Percentiles rank a stretch among this genome's conserved stretches.
Evolutionary conservation across 306 rosid genomes (phyloP).

Genomic region (Parietaria judaica): DNA sequence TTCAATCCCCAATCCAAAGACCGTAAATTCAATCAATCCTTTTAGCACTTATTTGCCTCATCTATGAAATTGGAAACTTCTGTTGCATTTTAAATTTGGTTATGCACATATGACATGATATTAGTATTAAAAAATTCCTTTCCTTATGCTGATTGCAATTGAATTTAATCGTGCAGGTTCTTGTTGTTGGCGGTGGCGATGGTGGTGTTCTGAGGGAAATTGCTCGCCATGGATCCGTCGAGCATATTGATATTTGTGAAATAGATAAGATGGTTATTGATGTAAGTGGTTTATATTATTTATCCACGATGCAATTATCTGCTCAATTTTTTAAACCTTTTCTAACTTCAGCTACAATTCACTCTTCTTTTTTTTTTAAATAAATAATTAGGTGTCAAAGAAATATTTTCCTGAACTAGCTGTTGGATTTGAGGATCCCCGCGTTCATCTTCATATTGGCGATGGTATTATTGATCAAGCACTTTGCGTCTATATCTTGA

Average conservation of each 20-base stretch:
- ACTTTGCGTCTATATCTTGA: slow-evolving; percentile 9
- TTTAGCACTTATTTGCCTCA: slow-evolving; percentile 2
- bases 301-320: slow-evolving; percentile 1
- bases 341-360: slow-evolving; percentile 4
- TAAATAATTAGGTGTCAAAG: slow-evolving; percentile 54
- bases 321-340: not conserved
- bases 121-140: not conserved
- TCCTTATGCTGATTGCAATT: slow-evolving; percentile 1
- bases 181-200: slow-evolving; percentile 99
- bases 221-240: slow-evolving; percentile 75
- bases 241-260: slow-evolving; percentile 93
- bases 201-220: slow-evolving; percentile 95
- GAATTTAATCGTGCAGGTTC: slow-evolving; percentile 44
- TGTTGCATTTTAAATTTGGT: not conserved
- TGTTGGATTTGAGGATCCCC: slow-evolving; percentile 88
- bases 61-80: not conserved
- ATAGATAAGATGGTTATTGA: slow-evolving; percentile 96
- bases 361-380: slow-evolving; percentile 12
- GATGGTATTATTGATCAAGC: slow-evolving; percentile 49
- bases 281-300: slow-evolving; percentile 40
- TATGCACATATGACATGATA: not conserved
- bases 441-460: slow-evolving; percentile 83
- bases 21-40: slow-evolving; percentile 34
- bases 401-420: slow-evolving; percentile 74
- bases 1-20: slow-evolving; percentile 75